These are phyloP conservation scores for Trametes maxima DNA, from an alignment of 768 basidiomycete species.

Conservation along the genomic window DNA sequence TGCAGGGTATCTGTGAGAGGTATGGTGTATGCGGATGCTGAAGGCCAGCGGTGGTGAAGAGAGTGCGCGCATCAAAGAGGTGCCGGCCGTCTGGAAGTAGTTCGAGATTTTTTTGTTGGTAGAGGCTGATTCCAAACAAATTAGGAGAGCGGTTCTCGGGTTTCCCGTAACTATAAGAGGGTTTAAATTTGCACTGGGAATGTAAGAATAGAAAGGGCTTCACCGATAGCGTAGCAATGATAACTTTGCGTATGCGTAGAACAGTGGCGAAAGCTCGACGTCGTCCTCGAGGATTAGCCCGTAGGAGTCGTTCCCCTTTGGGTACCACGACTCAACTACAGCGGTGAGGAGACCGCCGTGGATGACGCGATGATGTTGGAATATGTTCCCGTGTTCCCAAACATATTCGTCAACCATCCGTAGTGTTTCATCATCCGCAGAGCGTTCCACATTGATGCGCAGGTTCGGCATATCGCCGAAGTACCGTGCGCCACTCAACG, in stretches of 20 bases:
- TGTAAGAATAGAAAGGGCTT: neutral
- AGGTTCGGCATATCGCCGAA: constrained; percentile 70
- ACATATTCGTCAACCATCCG: constrained; percentile 47
- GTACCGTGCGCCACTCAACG: constrained; percentile 58
- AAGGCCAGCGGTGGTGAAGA: constrained; percentile 52
- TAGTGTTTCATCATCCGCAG: constrained; percentile 64
- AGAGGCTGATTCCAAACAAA: constrained; percentile 82
- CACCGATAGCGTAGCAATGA: constrained; percentile 72
- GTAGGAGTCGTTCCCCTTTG: constrained; percentile 68
- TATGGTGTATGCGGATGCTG: constrained; percentile 62
- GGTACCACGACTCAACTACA: constrained; percentile 91
- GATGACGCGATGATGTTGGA: constrained; percentile 72
- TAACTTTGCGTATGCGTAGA: constrained; percentile 87
- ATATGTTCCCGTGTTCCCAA: constrained; percentile 64
- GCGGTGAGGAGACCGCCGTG: constrained; percentile 81
- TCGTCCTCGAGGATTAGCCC: constrained; percentile 86
- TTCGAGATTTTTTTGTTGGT: constrained; percentile 84
- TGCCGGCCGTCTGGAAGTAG: constrained; percentile 67
- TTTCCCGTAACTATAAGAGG: constrained; percentile 55
- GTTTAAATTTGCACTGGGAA: neutral
- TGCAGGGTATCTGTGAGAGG: constrained; percentile 85
- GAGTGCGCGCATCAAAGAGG: constrained; percentile 62
- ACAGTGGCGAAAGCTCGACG: constrained; percentile 80
- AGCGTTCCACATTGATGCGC: constrained; percentile 76
- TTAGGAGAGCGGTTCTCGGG: constrained; percentile 41